Percentiles rank a stretch among this genome's conserved stretches.
Evolutionary conservation across 805 yeast species (phyloP).

Genomic region (Nakazawaea wyomingensis): DNA sequence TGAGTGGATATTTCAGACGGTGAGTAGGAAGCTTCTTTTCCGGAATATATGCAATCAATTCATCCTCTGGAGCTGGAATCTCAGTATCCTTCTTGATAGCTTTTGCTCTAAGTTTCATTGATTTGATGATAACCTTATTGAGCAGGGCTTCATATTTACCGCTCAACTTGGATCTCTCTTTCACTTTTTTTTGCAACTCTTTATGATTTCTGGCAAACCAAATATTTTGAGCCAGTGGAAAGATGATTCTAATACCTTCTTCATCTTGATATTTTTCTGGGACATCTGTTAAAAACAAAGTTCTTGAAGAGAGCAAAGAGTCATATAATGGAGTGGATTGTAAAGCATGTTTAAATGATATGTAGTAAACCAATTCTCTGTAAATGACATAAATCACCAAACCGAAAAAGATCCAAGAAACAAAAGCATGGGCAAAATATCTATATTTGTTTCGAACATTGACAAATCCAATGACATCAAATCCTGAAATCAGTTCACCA

Average conservation of each 20-base stretch:
- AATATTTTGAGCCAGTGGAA: conserved; percentile 56
- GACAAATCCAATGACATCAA: conserved; percentile 59
- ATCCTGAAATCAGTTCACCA: conserved; percentile 33
- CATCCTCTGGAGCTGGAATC: conserved; percentile 52
- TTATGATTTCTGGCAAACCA: conserved; percentile 62
- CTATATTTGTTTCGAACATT: conserved; percentile 59
- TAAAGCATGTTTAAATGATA: conserved; percentile 64
- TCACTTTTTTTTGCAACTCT: conserved; percentile 48
- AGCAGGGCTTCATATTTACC: conserved; percentile 61
- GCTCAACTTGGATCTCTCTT: conserved; percentile 60
- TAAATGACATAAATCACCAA: conserved; percentile 59
- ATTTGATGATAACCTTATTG: conserved; percentile 53
- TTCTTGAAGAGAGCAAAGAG: conserved; percentile 62
- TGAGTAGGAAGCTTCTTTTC: conserved; percentile 81
- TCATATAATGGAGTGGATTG: conserved; percentile 73
- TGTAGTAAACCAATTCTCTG: conserved; percentile 68
- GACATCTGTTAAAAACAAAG: conserved; percentile 67
- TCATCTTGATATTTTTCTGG: conserved; percentile 40
- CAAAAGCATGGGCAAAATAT: conserved; percentile 67
- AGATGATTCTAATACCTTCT: conserved; percentile 50
- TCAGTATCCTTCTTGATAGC: conserved; percentile 52
- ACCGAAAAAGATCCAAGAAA: conserved; percentile 73
- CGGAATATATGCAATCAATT: conserved; percentile 56
- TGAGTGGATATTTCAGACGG: conserved; percentile 53
- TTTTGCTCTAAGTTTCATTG: conserved; percentile 52